Conservation (phyloP, 768 basidiomycete genomes). For the Tephrocybe rancida region DNA sequence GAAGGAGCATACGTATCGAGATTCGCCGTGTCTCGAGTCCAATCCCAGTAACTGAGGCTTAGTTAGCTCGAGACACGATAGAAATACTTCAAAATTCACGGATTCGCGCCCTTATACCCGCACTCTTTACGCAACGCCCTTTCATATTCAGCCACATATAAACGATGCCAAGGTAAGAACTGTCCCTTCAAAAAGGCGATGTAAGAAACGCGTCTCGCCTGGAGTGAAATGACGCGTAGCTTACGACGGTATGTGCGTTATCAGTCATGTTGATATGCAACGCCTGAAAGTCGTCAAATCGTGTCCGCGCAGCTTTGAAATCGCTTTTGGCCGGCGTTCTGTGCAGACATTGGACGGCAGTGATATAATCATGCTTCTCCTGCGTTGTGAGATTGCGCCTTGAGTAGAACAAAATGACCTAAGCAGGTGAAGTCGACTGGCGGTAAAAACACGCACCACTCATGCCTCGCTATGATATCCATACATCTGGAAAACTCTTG, state of each 20-base stretch:
- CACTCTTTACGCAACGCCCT: constrained; percentile 26
- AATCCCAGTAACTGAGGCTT: constrained; percentile 38
- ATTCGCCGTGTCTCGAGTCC: constrained; percentile 34
- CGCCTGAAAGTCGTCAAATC: constrained; percentile 43
- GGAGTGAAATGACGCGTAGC: constrained; percentile 2
- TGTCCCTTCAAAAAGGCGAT: constrained; percentile 17
- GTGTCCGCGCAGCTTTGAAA: constrained; percentile 25
- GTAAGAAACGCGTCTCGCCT: not conserved
- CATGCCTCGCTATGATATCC: not conserved
- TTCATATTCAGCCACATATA: constrained; percentile 24
- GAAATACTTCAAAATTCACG: constrained; percentile 15
- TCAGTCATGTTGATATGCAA: constrained; percentile 32
- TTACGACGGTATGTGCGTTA: constrained; percentile 34
- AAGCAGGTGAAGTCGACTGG: not conserved
- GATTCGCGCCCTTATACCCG: constrained; percentile 23
- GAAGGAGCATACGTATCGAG: constrained; percentile 20
- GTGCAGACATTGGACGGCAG: constrained; percentile 36
- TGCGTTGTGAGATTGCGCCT: constrained; percentile 31
- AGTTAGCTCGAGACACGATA: not conserved
- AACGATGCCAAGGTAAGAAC: constrained; percentile 32
- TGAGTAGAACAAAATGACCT: not conserved
- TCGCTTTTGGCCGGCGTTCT: constrained; percentile 24
- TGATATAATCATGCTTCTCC: constrained; percentile 32
- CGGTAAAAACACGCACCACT: not conserved
- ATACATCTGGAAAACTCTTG: not conserved